Evolutionary conservation across 176 grass and related monocot genomes (phyloP), one percentile per base, ranked within the genome.

Genomic region (Stipa capillata): DNA sequence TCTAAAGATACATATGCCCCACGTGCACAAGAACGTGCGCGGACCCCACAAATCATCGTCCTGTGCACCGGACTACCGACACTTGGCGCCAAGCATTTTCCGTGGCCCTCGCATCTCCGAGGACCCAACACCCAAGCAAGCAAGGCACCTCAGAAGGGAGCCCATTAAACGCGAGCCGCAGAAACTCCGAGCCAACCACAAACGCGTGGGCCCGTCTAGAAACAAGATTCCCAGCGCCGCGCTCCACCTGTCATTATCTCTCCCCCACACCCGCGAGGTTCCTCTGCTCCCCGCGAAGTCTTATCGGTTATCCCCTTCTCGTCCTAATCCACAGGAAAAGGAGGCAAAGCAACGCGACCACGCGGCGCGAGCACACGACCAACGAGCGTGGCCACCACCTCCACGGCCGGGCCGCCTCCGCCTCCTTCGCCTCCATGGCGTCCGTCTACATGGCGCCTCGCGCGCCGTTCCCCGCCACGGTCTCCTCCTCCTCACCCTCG

Each of bases 371-470:
- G 74, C 36, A 37, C 53, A 27, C 51, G 73, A 76, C 37, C 28
- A n/a, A 17, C 81, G 52, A 39, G 40, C 73, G 65, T 53, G 80
- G 37, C 72, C 48, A 70, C 63, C 68, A 33, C 49, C 57, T 47
- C 66, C 71, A 28, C 28, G 35, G 18, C 24, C 25, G 39, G 70
- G 23, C 53, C 72, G 23, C 65, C 25, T 65, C 73, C 44, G 33
- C 32, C 50, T 27, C 77, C n/a, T n/a, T n/a, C 31, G 8, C 12
- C 16, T 39, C 81, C 84, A 90, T 93, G 88, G 82, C 89, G 53
- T 78, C 89, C 64, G 12, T 91, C 35, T 43, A 68, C 70, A 86
- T 76, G 31, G 65, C 83, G 41, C 69, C 91, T 33, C 91, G 77
- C 23, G 80, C 66, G 28, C 70, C 85, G 48, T 73, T 93, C 11